Conservation (phyloP, 306 rosid genomes). For the Oemleria cerasiformis region DNA sequence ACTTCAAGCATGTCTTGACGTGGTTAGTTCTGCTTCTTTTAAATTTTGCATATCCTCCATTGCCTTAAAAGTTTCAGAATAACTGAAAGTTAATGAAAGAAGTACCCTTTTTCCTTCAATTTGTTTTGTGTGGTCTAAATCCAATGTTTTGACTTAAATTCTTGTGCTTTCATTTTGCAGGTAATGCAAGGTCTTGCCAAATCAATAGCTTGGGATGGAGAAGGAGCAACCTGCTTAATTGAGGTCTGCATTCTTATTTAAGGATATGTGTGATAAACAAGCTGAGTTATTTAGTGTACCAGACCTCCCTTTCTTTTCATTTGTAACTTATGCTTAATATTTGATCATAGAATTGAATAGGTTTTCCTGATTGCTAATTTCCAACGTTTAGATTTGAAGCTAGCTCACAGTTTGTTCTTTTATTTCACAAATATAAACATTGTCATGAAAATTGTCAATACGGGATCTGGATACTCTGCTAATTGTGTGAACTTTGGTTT, state of each 20-base stretch:
- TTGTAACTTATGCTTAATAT: not conserved
- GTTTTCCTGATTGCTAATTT: not conserved
- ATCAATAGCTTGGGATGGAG: constrained; percentile 98
- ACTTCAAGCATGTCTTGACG: constrained; percentile 87
- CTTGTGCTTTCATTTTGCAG: constrained; percentile 37
- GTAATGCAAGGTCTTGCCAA: constrained; percentile 99
- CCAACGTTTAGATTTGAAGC: not conserved
- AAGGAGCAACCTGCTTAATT: constrained; percentile 96
- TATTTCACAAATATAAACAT: not conserved
- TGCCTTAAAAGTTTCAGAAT: not conserved
- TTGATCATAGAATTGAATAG: not conserved
- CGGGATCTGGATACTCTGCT: not conserved
- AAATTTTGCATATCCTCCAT: not conserved
- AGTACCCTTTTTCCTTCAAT: not conserved
- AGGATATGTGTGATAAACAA: constrained; percentile 17
- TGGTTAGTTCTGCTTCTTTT: constrained; percentile 41
- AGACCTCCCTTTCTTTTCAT: not conserved
- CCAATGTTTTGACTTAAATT: not conserved
- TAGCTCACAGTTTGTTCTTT: not conserved
- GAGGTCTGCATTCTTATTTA: constrained; percentile 57
- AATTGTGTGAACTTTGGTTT: not conserved
- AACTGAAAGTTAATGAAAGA: not conserved
- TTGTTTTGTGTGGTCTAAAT: not conserved
- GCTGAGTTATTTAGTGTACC: not conserved
- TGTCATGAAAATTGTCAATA: not conserved